Conservation (phyloP, 139 green algal genomes). For the Micromonas pusilla region DNA sequence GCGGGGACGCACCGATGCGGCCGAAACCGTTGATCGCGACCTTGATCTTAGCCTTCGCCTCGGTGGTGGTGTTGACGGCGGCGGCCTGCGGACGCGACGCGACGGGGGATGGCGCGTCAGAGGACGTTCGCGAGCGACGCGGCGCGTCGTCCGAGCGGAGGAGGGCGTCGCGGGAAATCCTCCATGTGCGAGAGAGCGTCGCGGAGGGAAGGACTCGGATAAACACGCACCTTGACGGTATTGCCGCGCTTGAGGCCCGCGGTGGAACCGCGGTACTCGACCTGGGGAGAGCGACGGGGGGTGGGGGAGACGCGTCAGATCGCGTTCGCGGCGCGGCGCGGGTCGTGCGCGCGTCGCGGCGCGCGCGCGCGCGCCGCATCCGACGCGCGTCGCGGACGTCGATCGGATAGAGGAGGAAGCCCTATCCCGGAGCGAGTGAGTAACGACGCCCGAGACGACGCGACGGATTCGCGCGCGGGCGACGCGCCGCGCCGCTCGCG, state of each 20-base stretch:
- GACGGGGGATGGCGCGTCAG: not conserved
- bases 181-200: too few relatives aligned
- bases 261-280: not conserved
- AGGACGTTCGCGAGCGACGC: not conserved
- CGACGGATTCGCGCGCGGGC: not conserved
- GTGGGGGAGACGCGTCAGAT: not conserved
- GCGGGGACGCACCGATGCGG: conserved; percentile 65
- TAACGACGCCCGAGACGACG: not conserved
- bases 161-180: too few relatives aligned
- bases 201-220: not conserved
- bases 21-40: conserved; percentile 99
- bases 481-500: not conserved
- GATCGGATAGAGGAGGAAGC: not conserved
- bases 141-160: too few relatives aligned
- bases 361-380: too few relatives aligned
- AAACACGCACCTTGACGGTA: not conserved
- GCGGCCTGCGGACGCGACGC: not conserved
- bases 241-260: not conserved
- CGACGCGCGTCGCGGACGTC: not conserved
- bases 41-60: conserved; percentile 31
- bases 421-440: not conserved
- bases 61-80: not conserved
- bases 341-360: too few relatives aligned
- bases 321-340: too few relatives aligned
- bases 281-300: not conserved